A percentile compares a stretch with the other conserved stretches of the same genome.
Conservation (phyloP, 2,329 filamentous ascomycete genomes). For the Fusarium staphyleae region DNA sequence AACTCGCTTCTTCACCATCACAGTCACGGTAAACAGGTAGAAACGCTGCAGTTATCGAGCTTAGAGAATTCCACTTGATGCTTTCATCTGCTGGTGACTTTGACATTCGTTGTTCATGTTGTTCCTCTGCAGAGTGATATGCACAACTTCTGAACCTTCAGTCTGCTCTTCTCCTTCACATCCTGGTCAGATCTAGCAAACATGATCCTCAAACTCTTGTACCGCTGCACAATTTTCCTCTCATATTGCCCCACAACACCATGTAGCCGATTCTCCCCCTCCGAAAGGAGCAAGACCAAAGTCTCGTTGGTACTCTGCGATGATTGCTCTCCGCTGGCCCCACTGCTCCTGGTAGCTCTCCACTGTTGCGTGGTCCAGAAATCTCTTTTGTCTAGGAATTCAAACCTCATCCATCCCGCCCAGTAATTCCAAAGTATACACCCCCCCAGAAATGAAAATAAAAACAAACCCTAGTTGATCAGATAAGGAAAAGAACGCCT, state of each 20-base stretch:
- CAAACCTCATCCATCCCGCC: conserved; percentile 27
- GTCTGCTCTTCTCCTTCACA: neutral
- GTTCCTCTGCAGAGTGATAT: neutral
- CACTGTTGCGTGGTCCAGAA: conserved; percentile 27
- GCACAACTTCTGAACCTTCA: neutral
- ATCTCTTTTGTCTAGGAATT: conserved; percentile 42
- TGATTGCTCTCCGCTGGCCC: conserved; percentile 34
- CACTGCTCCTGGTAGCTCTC: conserved; percentile 23
- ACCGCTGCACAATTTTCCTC: conserved; percentile 25
- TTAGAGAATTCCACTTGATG: neutral
- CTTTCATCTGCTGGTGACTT: conserved; percentile 1
- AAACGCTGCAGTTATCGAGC: neutral
- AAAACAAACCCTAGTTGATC: conserved; percentile 9
- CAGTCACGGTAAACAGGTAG: neutral
- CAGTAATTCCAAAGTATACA: conserved; percentile 21
- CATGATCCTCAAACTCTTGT: conserved; percentile 3
- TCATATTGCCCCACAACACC: conserved; percentile 14
- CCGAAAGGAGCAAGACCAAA: conserved; percentile 14
- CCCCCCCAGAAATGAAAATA: conserved; percentile 11
- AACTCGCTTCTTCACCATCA: no score
- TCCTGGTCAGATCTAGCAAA: conserved; percentile 5
- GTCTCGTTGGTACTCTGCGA: conserved; percentile 23
- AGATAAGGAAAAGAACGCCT: conserved; percentile 38
- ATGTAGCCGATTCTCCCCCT: conserved; percentile 9
- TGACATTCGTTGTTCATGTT: neutral